Evolutionary conservation across 169 alveolate genomes (phyloP), one percentile per base, ranked within the genome.

Genomic region (Eimeria praecox): DNA sequence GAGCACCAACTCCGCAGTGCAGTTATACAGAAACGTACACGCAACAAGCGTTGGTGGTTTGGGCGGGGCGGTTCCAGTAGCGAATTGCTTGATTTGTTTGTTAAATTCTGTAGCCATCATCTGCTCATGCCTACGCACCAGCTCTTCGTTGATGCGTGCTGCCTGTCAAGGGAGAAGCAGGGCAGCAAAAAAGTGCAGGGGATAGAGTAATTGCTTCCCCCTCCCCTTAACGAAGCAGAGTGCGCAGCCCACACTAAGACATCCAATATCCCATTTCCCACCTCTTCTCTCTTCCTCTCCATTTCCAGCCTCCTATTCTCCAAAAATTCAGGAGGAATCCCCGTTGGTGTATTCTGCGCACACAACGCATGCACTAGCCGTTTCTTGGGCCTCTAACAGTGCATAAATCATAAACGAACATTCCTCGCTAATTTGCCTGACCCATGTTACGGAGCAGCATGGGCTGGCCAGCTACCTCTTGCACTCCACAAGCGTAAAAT

Each of bases 341-440:
- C 96, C 56, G 78, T 77, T 3, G 97, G 82, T 8, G 82, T 95
- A 44, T 88, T 56, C 90, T 96, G 92, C 38, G 97, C 97, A 56
- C 69, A 52, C 12, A 89, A 59, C 90, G 77, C 52, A 54, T 59
- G n/a, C 88, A 14, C 44, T 3, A 40, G 22, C 20, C 30, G 52
- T 20, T 75, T 6, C 86, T 75, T 27, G 64, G 44, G 12, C 66
- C 18, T 6, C 66, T n/a, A 1, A 12, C 38, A 30, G 66, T 73
- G 1, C 66, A 30, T 12, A 14, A 16, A 18, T 16, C 49, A 2
- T 22, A 4, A 20, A 35, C 54, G 52, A 18, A 33, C 30, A 73
- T 22, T 73, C 16, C 27, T 18, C 52, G 33, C 30, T n/a, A 35
- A 16, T 2, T 40, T 22, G 54, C 1, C 54, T 73, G 46, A 35